Percentiles rank a stretch among this genome's conserved stretches.
phyloP scores from a whole-genome alignment of 108 stramenopile genomes.

The Cyclotella cryptica region DNA sequence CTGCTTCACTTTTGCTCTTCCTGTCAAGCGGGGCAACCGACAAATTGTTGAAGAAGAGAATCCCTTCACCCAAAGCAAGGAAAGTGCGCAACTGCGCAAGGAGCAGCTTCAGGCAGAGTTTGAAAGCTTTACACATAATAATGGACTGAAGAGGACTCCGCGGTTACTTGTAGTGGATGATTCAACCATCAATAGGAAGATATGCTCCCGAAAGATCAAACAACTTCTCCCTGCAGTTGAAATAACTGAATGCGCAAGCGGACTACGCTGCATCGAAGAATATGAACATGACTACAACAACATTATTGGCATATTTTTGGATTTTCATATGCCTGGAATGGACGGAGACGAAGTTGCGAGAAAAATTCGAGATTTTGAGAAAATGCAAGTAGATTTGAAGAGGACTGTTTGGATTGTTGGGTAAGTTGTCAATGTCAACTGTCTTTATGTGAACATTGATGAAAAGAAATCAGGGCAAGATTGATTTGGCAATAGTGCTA shows the following conservation, averaged over 20 bases:
- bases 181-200: constrained; percentile 26
- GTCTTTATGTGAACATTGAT: no score
- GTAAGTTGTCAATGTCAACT: no score
- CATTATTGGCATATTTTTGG: constrained; percentile 41
- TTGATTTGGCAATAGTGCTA: no score
- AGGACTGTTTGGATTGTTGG: constrained; percentile 29
- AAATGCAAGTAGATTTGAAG: constrained; percentile 8
- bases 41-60: background rate
- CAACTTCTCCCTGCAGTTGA: constrained; percentile 12
- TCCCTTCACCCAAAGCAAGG: no score
- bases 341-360: constrained; percentile 32
- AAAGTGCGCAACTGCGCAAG: background rate
- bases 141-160: background rate
- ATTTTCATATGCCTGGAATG: constrained; percentile 44
- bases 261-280: constrained; percentile 15
- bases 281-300: constrained; percentile 17
- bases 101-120: constrained; percentile 31
- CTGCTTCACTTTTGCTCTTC: constrained; percentile 40
- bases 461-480: no score
- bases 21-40: constrained; percentile 12
- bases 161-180: constrained; percentile 37
- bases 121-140: constrained; percentile 4
- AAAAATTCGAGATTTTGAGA: constrained; percentile 32
- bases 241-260: constrained; percentile 33
- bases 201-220: constrained; percentile 32